These are phyloP conservation scores for Dendrocalamus latiflorus DNA, from an alignment of 202 grass and related monocot species.

Conservation along the genomic window DNA sequence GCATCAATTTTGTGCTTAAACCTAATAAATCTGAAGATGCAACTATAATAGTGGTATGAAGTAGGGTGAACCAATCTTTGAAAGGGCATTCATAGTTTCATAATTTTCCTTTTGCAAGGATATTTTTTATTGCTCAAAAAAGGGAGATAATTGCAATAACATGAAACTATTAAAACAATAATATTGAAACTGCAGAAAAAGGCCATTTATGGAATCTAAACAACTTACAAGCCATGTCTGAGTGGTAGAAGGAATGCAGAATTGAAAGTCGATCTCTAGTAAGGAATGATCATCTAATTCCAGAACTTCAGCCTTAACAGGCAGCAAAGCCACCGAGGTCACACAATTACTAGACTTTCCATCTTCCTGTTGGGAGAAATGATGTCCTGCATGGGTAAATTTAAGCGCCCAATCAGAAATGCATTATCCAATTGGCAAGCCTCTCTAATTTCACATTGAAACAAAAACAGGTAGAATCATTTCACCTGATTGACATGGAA, in stretches of 20 bases:
- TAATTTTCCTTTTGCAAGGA: conserved; percentile 9
- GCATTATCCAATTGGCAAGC: neutral
- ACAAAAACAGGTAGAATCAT: conserved; percentile 7
- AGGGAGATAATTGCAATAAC: neutral
- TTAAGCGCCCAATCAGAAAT: neutral
- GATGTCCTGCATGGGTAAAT: conserved; percentile 21
- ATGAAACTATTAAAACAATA: neutral
- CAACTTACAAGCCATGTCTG: conserved; percentile 54
- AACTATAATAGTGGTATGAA: neutral
- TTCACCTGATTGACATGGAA: conserved; percentile 27
- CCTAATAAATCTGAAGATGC: neutral
- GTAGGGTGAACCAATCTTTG: neutral
- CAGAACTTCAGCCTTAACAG: conserved; percentile 16
- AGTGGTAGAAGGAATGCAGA: conserved; percentile 27
- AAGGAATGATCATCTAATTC: conserved; percentile 18
- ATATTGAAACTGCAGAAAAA: conserved; percentile 1
- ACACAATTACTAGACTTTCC: neutral
- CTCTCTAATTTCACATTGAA: conserved; percentile 1
- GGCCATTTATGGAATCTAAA: neutral
- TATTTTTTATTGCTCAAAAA: neutral
- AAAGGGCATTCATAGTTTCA: neutral
- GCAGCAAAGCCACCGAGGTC: neutral
- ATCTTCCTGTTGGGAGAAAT: conserved; percentile 12
- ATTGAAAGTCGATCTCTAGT: conserved; percentile 26
- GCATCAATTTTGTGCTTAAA: too few species aligned